Conservation (phyloP, 257 asterid genomes). For the Catharanthus roseus region DNA sequence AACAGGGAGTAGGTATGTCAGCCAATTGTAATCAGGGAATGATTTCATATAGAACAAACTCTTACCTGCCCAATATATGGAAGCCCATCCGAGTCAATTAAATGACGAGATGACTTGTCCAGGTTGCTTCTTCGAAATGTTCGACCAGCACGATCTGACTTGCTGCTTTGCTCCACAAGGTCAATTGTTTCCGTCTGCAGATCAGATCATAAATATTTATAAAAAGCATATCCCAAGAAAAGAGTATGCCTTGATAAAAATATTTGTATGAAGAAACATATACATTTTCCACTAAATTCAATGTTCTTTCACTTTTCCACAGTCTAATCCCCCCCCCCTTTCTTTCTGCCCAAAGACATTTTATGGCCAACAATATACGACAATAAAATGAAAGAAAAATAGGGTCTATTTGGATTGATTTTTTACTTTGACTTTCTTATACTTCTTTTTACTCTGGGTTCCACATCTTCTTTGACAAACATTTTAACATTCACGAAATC, state of each 20-base stretch:
- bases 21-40: not conserved
- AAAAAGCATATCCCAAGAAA: not conserved
- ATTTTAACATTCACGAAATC: no score
- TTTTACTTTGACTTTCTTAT: no score
- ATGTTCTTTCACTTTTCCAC: no score
- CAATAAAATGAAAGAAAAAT: not conserved
- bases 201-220: slow-evolving; percentile 15
- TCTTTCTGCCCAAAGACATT: not conserved
- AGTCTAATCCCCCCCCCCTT: no score
- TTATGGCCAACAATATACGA: not conserved
- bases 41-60: slow-evolving; percentile 1
- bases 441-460: no score
- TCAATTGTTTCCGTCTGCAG: slow-evolving; percentile 90
- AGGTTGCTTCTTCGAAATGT: slow-evolving; percentile 67
- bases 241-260: not conserved
- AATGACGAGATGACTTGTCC: slow-evolving; percentile 50
- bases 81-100: slow-evolving; percentile 89
- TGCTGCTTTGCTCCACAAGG: slow-evolving; percentile 52
- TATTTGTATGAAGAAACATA: no score
- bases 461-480: no score
- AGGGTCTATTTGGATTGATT: no score
- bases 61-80: slow-evolving; percentile 94
- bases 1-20: slow-evolving; percentile 14
- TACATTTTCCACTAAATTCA: no score
- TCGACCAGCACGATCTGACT: slow-evolving; percentile 41